Evolutionary conservation across 1,284 basidiomycete genomes (phyloP).

Genomic region (Leccinum discolor): DNA sequence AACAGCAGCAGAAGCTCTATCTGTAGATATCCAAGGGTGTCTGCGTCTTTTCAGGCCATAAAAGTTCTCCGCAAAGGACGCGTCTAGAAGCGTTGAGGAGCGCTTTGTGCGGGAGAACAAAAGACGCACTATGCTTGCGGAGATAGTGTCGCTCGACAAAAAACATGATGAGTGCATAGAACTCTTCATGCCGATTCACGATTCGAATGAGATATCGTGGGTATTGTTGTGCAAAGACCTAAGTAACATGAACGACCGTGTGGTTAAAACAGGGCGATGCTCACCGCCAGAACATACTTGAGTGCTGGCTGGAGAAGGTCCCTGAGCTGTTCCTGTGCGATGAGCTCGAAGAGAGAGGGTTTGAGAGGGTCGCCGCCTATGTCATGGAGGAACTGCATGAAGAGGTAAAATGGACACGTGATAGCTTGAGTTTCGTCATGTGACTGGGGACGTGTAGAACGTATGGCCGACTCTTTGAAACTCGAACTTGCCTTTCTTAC

Average conservation of each 20-base stretch:
- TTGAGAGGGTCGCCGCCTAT: constrained; percentile 71
- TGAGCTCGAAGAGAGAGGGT: constrained; percentile 93
- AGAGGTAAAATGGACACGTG: constrained; percentile 16
- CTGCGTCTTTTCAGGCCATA: constrained; percentile 86
- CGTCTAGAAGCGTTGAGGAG: constrained; percentile 47
- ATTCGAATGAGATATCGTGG: constrained; percentile 91
- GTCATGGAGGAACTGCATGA: constrained; percentile 84
- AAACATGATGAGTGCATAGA: constrained; percentile 88
- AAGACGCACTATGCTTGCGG: constrained; percentile 68
- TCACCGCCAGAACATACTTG: constrained; percentile 91
- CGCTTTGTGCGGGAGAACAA: not conserved
- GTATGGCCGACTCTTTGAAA: not conserved
- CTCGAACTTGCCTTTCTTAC: constrained; percentile 8
- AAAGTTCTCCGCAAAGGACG: constrained; percentile 92
- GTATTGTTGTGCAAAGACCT: constrained; percentile 96
- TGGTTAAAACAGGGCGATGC: constrained; percentile 21
- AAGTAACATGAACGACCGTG: not conserved
- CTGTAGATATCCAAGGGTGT: constrained; percentile 67
- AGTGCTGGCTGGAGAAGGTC: constrained; percentile 94
- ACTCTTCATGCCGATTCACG: constrained; percentile 95
- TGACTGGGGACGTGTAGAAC: constrained; percentile 1
- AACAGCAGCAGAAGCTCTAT: constrained; percentile 65
- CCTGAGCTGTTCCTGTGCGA: constrained; percentile 93
- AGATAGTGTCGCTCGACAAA: constrained; percentile 93
- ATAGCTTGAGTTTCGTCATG: constrained; percentile 29